Percentiles rank a stretch among this genome's conserved stretches.
These are phyloP conservation scores for Tricholoma sp. DNA, from an alignment of 768 basidiomycete genomes.

Conservation along the genomic window DNA sequence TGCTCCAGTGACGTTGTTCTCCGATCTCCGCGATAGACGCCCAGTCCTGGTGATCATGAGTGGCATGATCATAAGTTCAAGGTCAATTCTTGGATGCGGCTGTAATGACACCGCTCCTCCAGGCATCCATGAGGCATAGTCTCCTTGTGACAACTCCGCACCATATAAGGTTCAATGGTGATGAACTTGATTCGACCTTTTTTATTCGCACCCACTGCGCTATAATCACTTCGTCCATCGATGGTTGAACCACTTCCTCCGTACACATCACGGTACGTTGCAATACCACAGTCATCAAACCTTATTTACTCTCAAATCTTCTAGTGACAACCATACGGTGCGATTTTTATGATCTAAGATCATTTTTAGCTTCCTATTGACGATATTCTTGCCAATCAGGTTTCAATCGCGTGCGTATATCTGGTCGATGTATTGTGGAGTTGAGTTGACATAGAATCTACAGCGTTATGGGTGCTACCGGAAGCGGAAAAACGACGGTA, in stretches of 20 bases:
- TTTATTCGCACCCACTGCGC: no score
- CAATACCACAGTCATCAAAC: not conserved
- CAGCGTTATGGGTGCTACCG: conserved; percentile 3
- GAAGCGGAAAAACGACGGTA: conserved; percentile 1
- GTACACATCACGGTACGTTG: not conserved
- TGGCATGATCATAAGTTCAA: no score
- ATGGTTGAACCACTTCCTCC: not conserved
- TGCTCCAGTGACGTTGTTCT: no score
- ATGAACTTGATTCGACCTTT: no score
- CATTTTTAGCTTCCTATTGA: not conserved
- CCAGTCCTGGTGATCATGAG: no score
- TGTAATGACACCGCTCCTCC: no score
- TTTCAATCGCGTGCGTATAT: not conserved
- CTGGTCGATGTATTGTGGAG: not conserved
- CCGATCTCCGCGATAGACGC: no score
- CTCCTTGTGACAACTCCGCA: no score
- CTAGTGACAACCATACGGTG: not conserved
- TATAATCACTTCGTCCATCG: not conserved
- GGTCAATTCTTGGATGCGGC: no score
- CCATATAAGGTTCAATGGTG: no score
- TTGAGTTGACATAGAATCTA: not conserved
- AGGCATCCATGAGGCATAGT: no score
- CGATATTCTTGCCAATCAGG: not conserved
- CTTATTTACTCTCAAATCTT: not conserved
- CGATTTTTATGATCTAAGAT: not conserved